Evolutionary conservation across 768 basidiomycete species (phyloP).

Genomic region (Kwoniella heveanensis): DNA sequence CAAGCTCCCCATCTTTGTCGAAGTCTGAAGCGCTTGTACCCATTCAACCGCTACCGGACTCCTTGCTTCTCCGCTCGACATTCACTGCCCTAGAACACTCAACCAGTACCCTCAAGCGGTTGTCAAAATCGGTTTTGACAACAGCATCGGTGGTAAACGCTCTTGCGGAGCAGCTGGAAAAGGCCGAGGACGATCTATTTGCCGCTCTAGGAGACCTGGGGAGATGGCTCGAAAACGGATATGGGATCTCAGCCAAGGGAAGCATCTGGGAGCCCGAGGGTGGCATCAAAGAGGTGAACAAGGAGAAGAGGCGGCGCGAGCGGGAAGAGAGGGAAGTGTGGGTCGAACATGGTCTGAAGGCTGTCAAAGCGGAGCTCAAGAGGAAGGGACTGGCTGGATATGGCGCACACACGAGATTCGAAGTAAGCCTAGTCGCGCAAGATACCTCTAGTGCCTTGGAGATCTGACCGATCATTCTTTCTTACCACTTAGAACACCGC

Average conservation of each 20-base stretch:
- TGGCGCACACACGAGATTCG: constrained; percentile 44
- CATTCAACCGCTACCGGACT: constrained; percentile 39
- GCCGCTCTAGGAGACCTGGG: constrained; percentile 39
- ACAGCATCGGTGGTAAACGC: constrained; percentile 16
- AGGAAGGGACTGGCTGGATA: constrained; percentile 41
- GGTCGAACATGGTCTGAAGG: constrained; percentile 34
- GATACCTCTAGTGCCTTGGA: too few species aligned
- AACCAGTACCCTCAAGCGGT: constrained; percentile 36
- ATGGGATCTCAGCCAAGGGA: constrained; percentile 25
- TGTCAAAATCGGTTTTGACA: constrained; percentile 35
- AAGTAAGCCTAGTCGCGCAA: constrained; percentile 34
- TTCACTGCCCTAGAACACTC: constrained; percentile 42
- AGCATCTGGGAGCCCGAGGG: constrained; percentile 34
- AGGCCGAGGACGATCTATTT: constrained; percentile 46
- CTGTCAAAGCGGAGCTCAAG: constrained; percentile 43
- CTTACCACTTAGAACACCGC: constrained; percentile 26
- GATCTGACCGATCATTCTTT: too few species aligned
- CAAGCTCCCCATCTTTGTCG: neutral
- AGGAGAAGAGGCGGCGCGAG: constrained; percentile 42
- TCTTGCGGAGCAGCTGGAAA: constrained; percentile 41
- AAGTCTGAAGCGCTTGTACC: constrained; percentile 21
- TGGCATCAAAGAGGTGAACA: constrained; percentile 33
- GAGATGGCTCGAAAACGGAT: constrained; percentile 42
- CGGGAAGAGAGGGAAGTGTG: constrained; percentile 41
- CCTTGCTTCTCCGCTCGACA: constrained; percentile 40